Evolutionary conservation across 352 stramenopile genomes (phyloP).

Genomic region (Saprolegnia parasitica): DNA sequence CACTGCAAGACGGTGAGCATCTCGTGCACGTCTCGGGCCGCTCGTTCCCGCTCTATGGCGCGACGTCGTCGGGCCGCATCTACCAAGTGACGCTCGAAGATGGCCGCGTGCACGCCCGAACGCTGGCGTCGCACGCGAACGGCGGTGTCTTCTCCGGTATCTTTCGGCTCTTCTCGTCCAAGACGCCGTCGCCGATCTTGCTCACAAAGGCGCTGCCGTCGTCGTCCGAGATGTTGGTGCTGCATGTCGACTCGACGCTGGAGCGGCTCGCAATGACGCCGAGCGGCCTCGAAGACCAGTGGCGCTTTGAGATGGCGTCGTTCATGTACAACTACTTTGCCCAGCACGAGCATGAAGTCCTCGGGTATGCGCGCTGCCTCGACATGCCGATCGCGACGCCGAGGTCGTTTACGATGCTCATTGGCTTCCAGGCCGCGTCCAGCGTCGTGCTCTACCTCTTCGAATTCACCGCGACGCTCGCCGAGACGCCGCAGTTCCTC

Average conservation of each 20-base stretch:
- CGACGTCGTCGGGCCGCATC: slow-evolving; percentile 3
- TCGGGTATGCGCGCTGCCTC: slow-evolving; percentile 21
- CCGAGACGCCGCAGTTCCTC: slow-evolving; percentile 20
- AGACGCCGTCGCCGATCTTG: slow-evolving; percentile 23
- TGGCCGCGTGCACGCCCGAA: slow-evolving; percentile 4
- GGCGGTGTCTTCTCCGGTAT: slow-evolving; percentile 8
- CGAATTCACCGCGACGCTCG: slow-evolving; percentile 22
- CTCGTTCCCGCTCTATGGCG: slow-evolving; percentile 3
- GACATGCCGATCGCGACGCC: slow-evolving; percentile 12
- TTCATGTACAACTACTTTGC: slow-evolving; percentile 28
- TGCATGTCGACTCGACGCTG: slow-evolving; percentile 28
- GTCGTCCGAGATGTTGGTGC: slow-evolving; percentile 21
- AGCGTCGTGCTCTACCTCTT: slow-evolving; percentile 26
- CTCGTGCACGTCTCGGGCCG: background rate
- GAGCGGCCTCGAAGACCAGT: slow-evolving; percentile 5
- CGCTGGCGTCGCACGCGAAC: slow-evolving; percentile 9
- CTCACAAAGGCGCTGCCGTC: slow-evolving; percentile 14
- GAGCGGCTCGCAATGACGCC: background rate
- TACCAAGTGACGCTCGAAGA: slow-evolving; percentile 27
- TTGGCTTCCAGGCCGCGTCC: slow-evolving; percentile 26
- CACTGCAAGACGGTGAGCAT: slow-evolving; percentile 13
- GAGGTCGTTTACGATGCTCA: slow-evolving; percentile 8
- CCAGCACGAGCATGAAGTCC: slow-evolving; percentile 25
- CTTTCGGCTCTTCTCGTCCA: slow-evolving; percentile 23
- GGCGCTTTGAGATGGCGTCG: slow-evolving; percentile 18